phyloP scores from a whole-genome alignment of 1,284 basidiomycete genomes.

The Cutaneotrichosporon mucoides region DNA sequence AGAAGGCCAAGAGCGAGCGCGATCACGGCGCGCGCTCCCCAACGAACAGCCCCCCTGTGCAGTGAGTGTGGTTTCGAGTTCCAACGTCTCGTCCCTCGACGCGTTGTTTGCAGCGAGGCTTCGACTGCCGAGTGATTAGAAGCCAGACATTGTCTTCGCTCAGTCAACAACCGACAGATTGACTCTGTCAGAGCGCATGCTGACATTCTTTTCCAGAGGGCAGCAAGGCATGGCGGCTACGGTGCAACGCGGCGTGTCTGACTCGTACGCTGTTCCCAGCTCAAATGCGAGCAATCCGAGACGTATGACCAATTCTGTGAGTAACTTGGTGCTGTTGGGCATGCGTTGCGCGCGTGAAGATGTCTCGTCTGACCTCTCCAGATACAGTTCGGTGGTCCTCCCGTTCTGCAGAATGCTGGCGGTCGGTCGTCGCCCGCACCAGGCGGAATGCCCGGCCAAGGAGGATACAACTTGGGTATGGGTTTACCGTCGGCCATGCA shows the following conservation, averaged over 20 bases:
- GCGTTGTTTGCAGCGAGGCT: neutral
- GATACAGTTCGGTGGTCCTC: neutral
- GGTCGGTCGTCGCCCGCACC: slow-evolving; percentile 14
- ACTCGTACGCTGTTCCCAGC: slow-evolving; percentile 7
- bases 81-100: neutral
- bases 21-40: slow-evolving; percentile 20
- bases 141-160: too few species aligned
- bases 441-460: neutral
- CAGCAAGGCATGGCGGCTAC: slow-evolving; percentile 7
- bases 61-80: slow-evolving; percentile 10
- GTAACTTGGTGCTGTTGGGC: neutral
- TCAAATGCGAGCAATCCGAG: slow-evolving; percentile 7
- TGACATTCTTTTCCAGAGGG: slow-evolving; percentile 3
- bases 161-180: too few species aligned
- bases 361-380: neutral
- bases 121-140: too few species aligned
- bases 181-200: neutral
- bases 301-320: slow-evolving; percentile 14
- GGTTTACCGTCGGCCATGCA: slow-evolving; percentile 12
- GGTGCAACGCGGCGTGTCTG: slow-evolving; percentile 13
- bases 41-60: slow-evolving; percentile 14
- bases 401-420: slow-evolving; percentile 1
- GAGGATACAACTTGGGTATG: slow-evolving; percentile 12
- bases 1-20: slow-evolving; percentile 21
- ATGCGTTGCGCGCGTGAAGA: neutral